A percentile compares a stretch with the other conserved stretches of the same genome.
These are phyloP conservation scores for Tetrapisispora arboricola DNA, from an alignment of 805 yeast species.

Conservation along the genomic window DNA sequence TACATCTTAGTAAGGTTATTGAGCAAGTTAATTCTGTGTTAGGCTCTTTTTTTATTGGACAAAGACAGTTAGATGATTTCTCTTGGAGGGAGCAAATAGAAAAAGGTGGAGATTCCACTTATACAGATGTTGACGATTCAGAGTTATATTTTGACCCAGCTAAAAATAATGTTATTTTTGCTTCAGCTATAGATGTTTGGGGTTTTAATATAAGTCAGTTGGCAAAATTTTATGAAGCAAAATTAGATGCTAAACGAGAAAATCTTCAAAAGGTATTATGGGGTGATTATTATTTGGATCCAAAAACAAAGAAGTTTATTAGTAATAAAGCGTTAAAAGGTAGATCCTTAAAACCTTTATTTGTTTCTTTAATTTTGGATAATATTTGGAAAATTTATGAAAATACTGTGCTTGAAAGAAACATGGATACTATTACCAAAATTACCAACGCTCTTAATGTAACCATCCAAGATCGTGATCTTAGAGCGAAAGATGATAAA, in stretches of 20 bases:
- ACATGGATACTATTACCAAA: slow-evolving; percentile 62
- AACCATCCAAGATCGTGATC: slow-evolving; percentile 61
- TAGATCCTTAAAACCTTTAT: slow-evolving; percentile 60
- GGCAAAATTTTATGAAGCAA: slow-evolving; percentile 74
- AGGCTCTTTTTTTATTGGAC: slow-evolving; percentile 89
- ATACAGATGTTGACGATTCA: slow-evolving; percentile 65
- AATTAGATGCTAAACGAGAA: slow-evolving; percentile 72
- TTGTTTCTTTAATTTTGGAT: slow-evolving; percentile 78
- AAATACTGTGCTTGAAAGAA: slow-evolving; percentile 50
- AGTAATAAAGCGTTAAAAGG: slow-evolving; percentile 56
- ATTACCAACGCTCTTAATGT: slow-evolving; percentile 63
- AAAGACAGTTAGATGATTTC: slow-evolving; percentile 80
- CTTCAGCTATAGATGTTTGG: slow-evolving; percentile 94
- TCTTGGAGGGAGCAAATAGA: slow-evolving; percentile 61
- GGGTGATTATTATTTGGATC: slow-evolving; percentile 90
- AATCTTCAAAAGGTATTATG: slow-evolving; percentile 79
- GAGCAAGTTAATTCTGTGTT: slow-evolving; percentile 93
- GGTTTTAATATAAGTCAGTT: slow-evolving; percentile 88
- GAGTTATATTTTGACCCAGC: slow-evolving; percentile 83
- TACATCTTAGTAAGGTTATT: slow-evolving; percentile 63
- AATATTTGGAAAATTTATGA: slow-evolving; percentile 89
- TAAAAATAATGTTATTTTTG: slow-evolving; percentile 80
- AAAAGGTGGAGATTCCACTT: slow-evolving; percentile 37
- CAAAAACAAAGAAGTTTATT: slow-evolving; percentile 77
- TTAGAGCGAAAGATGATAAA: slow-evolving; percentile 68